A percentile compares a stretch with the other conserved stretches of the same genome.
phyloP scores from a whole-genome alignment of 495 filamentous ascomycete genomes.

The Penicillium angulare region DNA sequence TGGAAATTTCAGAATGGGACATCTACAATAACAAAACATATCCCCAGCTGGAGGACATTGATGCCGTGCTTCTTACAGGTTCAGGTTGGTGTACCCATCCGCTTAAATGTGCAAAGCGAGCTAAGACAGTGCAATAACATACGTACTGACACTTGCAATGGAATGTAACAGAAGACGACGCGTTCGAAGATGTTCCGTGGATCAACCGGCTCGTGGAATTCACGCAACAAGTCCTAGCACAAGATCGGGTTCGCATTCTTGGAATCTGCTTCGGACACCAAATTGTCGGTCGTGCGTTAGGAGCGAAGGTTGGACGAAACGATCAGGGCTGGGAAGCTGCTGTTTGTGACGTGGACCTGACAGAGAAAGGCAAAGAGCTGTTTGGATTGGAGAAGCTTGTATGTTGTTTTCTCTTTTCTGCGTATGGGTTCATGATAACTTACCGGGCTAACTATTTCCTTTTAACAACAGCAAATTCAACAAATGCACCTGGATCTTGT shows the following conservation, averaged over 20 bases:
- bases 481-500: conserved; percentile 92
- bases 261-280: conserved; percentile 93
- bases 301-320: conserved; percentile 62
- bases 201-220: conserved; percentile 73
- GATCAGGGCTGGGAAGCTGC: conserved; percentile 77
- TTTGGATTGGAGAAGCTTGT: conserved; percentile 71
- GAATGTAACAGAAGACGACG: conserved; percentile 45
- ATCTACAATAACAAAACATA: conserved; percentile 61
- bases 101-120: background rate
- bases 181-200: conserved; percentile 73
- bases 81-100: conserved; percentile 49
- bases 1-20: conserved; percentile 66
- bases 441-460: too few species aligned
- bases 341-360: conserved; percentile 69
- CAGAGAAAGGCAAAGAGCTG: conserved; percentile 65
- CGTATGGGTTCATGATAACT: too few species aligned
- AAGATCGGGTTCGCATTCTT: conserved; percentile 63
- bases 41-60: conserved; percentile 68
- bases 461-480: conserved; percentile 61
- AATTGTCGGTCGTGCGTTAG: conserved; percentile 77
- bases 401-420: conserved; percentile 19
- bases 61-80: conserved; percentile 80
- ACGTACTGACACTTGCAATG: background rate
- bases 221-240: conserved; percentile 54
- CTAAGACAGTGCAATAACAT: background rate